Evolutionary conservation across 139 green algal species (phyloP).

Genomic region (Chlorella sp.): DNA sequence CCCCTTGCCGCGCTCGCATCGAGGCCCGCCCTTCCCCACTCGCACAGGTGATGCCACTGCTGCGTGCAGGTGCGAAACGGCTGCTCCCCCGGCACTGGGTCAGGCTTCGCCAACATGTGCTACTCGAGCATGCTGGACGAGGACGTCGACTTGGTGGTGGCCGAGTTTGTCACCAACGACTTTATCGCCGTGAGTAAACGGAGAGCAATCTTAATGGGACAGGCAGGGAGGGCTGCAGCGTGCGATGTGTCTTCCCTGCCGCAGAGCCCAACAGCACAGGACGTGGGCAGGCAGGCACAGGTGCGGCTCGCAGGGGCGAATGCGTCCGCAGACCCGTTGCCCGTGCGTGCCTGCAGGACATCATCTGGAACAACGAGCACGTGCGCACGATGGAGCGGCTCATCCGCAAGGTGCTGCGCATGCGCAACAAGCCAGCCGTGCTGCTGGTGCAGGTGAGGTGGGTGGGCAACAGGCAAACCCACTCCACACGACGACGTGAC

Average conservation of each 20-base stretch:
- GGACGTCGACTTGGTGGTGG: constrained; percentile 27
- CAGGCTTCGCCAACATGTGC: constrained; percentile 32
- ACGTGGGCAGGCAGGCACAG: too few relatives aligned
- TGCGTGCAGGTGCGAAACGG: constrained; percentile 24
- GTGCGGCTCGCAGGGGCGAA: too few relatives aligned
- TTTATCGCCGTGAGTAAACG: constrained; percentile 8
- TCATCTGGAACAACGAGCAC: neutral
- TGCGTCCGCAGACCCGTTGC: neutral
- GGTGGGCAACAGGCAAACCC: too few relatives aligned
- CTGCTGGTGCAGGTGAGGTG: constrained; percentile 29
- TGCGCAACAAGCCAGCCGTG: constrained; percentile 13
- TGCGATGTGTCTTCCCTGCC: too few relatives aligned
- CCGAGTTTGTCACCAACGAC: constrained; percentile 33
- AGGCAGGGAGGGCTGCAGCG: too few relatives aligned
- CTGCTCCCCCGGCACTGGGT: constrained; percentile 27
- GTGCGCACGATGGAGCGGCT: constrained; percentile 21
- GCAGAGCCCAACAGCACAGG: too few relatives aligned
- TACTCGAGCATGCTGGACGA: constrained; percentile 22
- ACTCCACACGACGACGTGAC: neutral
- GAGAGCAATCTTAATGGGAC: neutral
- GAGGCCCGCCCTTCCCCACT: too few relatives aligned
- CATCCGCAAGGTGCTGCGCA: constrained; percentile 18
- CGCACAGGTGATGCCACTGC: too few relatives aligned
- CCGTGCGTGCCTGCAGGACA: constrained; percentile 6
- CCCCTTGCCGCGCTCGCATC: too few relatives aligned